phyloP scores from a whole-genome alignment of 805 yeast genomes.

The Saccharomyces cerevisiae region DNA sequence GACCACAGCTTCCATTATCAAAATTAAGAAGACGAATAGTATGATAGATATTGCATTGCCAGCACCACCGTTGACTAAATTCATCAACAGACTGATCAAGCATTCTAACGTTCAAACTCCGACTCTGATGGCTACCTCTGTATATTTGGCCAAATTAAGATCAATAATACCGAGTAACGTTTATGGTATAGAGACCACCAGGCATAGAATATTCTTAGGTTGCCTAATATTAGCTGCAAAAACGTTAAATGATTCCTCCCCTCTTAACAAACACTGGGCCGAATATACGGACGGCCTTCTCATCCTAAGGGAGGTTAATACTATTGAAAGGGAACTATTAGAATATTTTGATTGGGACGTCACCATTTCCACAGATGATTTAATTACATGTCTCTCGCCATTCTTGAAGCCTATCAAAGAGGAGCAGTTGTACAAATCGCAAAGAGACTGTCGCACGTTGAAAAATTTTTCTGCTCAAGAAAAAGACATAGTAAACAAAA shows the following conservation, averaged over 20 bases:
- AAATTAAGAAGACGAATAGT: conserved; percentile 10
- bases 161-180: conserved; percentile 77
- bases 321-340: conserved; percentile 83
- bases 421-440: conserved; percentile 16
- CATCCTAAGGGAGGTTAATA: conserved; percentile 69
- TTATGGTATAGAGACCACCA: conserved; percentile 83
- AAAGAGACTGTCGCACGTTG: conserved; percentile 22
- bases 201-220: conserved; percentile 88
- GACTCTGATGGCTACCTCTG: conserved; percentile 86
- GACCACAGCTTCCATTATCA: conserved; percentile 23
- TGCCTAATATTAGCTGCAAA: conserved; percentile 88
- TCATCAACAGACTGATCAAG: conserved; percentile 63
- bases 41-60: conserved; percentile 13
- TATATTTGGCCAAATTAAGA: conserved; percentile 70
- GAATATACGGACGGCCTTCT: conserved; percentile 83
- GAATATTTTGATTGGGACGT: conserved; percentile 81
- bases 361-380: conserved; percentile 59
- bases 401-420: conserved; percentile 67
- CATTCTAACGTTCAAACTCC: conserved; percentile 92
- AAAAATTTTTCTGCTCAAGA: conserved; percentile 15
- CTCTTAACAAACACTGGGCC: conserved; percentile 95
- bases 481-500: conserved; percentile 8
- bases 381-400: conserved; percentile 60
- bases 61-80: conserved; percentile 44
- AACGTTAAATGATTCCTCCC: conserved; percentile 85